Conservation (phyloP, 768 basidiomycete genomes). For the Boletus fagicola region DNA sequence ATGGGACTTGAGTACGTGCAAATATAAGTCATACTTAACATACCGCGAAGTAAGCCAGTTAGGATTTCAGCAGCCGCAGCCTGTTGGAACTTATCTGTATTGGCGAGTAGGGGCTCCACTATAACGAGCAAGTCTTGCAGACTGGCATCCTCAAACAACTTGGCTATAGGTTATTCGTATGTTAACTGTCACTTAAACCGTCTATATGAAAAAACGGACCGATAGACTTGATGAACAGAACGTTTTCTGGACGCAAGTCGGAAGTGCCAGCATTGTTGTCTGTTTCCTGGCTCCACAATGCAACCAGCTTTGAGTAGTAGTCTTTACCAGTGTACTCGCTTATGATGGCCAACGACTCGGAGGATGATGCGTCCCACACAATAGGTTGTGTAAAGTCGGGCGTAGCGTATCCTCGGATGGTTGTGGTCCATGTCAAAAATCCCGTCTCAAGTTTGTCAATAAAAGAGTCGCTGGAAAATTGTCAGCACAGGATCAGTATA, state of each 20-base stretch:
- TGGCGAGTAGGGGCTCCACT: slow-evolving; percentile 61
- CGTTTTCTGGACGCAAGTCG: slow-evolving; percentile 57
- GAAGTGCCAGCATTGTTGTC: slow-evolving; percentile 48
- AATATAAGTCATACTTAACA: slow-evolving; percentile 10
- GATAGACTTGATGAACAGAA: slow-evolving; percentile 47
- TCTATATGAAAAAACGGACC: slow-evolving; percentile 37
- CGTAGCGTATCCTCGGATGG: slow-evolving; percentile 58
- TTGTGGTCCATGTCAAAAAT: slow-evolving; percentile 70
- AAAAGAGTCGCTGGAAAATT: slow-evolving; percentile 44
- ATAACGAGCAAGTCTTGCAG: slow-evolving; percentile 52
- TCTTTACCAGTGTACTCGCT: slow-evolving; percentile 42
- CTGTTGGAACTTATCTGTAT: slow-evolving; percentile 81
- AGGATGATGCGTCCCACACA: slow-evolving; percentile 56
- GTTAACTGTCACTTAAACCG: slow-evolving; percentile 40
- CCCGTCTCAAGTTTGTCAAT: slow-evolving; percentile 77
- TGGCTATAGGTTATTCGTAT: slow-evolving; percentile 44
- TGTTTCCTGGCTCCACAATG: slow-evolving; percentile 82
- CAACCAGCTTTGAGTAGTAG: slow-evolving; percentile 60
- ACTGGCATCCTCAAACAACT: slow-evolving; percentile 55
- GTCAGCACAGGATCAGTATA: neutral
- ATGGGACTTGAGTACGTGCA: slow-evolving; percentile 6
- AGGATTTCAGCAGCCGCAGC: slow-evolving; percentile 76
- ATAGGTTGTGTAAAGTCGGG: slow-evolving; percentile 32
- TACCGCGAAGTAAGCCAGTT: slow-evolving; percentile 73
- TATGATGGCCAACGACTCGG: slow-evolving; percentile 52